These are phyloP conservation scores for Solanum piurae DNA, from an alignment of 257 asterid genomes.

Conservation along the genomic window DNA sequence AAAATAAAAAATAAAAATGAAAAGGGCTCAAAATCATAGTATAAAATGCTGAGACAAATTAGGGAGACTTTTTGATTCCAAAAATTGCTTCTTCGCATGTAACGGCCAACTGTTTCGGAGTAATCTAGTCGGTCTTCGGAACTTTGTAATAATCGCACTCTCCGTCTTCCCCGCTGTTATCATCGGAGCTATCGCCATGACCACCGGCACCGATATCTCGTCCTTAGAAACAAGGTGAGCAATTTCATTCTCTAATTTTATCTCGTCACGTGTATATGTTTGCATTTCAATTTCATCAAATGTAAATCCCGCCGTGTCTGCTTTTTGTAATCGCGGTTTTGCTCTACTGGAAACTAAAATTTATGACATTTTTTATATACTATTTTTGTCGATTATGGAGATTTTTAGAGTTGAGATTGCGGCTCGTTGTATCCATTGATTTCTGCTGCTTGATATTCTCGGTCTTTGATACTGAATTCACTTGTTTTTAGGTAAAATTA, in stretches of 20 bases:
- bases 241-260: background rate
- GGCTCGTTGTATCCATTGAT: background rate
- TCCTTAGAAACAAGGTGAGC: conserved; percentile 52
- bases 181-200: conserved; percentile 25
- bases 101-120: background rate
- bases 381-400: background rate
- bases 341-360: background rate
- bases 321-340: background rate
- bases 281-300: background rate
- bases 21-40: background rate
- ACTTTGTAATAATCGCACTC: background rate
- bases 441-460: background rate
- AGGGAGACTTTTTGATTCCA: background rate
- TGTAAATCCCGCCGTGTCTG: background rate
- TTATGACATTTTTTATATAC: background rate
- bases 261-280: background rate
- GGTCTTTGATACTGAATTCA: background rate
- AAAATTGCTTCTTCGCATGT: background rate
- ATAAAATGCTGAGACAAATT: background rate
- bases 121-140: background rate
- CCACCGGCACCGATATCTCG: conserved; percentile 32
- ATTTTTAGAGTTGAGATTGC: background rate
- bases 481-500: background rate
- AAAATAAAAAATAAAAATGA: background rate
- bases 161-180: background rate